These are phyloP conservation scores for Gossypium davidsonii DNA, from an alignment of 441 rosid genomes.

Conservation along the genomic window DNA sequence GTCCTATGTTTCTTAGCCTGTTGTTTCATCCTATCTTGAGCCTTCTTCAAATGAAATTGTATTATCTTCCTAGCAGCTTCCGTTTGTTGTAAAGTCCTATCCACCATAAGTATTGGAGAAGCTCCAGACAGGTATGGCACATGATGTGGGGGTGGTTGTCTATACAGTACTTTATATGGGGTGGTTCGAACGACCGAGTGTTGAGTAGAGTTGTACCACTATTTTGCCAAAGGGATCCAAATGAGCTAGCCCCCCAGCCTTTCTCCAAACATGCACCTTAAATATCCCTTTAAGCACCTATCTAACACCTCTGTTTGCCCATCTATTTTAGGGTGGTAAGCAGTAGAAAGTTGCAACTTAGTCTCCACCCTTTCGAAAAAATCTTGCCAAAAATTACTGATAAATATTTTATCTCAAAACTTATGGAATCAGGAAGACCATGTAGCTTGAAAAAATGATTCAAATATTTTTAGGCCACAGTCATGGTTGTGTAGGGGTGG, in stretches of 20 bases:
- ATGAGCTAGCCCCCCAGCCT: accelerated
- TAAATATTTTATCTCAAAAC: no score
- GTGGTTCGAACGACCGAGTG: not conserved
- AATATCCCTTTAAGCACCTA: not conserved
- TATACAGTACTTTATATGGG: not conserved
- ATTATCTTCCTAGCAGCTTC: not conserved
- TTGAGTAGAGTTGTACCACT: not conserved
- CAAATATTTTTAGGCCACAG: not conserved
- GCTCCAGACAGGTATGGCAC: not conserved
- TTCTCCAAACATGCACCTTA: not conserved
- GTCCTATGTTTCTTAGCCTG: no score
- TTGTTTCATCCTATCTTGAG: no score
- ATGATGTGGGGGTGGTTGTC: no score
- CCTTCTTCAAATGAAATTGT: no score
- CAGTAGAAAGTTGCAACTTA: no score
- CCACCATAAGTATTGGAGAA: no score
- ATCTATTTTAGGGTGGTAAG: no score
- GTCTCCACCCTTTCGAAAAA: no score
- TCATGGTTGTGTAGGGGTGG: not conserved
- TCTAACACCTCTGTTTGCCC: not conserved
- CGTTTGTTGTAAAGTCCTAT: no score
- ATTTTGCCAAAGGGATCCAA: not conserved
- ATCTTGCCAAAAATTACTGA: not conserved
- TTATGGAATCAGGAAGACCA: not conserved
- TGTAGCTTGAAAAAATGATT: no score